Base-by-base conservation (phyloP, 2,329 filamentous ascomycete species). In the Biscogniauxia sp. region DNA sequence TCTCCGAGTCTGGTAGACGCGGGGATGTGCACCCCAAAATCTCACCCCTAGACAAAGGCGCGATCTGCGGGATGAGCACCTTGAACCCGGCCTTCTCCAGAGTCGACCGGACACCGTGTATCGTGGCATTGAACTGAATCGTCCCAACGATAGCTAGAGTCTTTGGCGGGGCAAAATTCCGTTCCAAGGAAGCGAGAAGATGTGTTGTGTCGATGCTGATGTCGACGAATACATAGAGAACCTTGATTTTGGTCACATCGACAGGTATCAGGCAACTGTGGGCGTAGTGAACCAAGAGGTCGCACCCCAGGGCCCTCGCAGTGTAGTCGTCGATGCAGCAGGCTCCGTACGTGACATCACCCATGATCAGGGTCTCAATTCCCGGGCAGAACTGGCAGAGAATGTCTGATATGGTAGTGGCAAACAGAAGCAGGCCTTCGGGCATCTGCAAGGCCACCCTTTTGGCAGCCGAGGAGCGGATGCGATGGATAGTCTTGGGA, bases 291-390 rank as follows among this genome's bases (percentile, higher is more conserved):
- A 99, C 91, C 9, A 99, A 82, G 6, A 99, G 80, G 69, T 99
- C 95, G 74, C 95, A 99, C 1, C 93, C 95, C 20, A 99, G 84
- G 0, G 96, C 95, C 52, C 94, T 84, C 1, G 95, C 96, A 0
- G 95, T 99, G 78, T 96, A 99, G 78, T 99, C 95, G 74, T 99
- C 95, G 69, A 99, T 97, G 73, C 95, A 99, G 80, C 95, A 99
- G 20, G 95, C 95, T 64, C 95, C 95, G 75, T 99, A 99, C 0
- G 95, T 99, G 51, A 99, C 95, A 74, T 99, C 95, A 63, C 95
- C 95, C 95, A 99, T 99, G 75, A 99, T 99, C 57, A 98, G 82
- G 1, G 94, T 98, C 74, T 96, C 92, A 50, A 90, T 89, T 1
- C 91, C 93, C 0, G 92, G 90, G 72, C 95, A 99, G 79, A 99